phyloP scores from a whole-genome alignment of 495 filamentous ascomycete genomes.

The Aspergillus ostianus region DNA sequence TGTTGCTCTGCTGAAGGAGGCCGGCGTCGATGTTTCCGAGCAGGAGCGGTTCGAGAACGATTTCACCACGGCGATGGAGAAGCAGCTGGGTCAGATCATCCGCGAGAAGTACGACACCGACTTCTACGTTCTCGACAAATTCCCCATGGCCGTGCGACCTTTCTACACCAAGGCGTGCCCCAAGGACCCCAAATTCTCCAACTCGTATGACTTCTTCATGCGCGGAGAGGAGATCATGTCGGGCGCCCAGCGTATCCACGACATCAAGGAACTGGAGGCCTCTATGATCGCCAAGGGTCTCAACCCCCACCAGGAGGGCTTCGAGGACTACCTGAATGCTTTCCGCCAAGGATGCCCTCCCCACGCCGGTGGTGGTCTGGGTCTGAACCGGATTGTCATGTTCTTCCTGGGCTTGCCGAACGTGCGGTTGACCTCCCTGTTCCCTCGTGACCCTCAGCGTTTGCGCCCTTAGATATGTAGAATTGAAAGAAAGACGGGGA shows the following conservation, averaged over 20 bases:
- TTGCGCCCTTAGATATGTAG: slow-evolving; percentile 55
- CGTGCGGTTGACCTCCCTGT: slow-evolving; percentile 73
- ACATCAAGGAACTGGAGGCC: slow-evolving; percentile 64
- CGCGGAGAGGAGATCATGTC: slow-evolving; percentile 87
- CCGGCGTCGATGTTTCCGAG: slow-evolving; percentile 70
- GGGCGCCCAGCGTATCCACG: slow-evolving; percentile 83
- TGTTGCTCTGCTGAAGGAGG: slow-evolving; percentile 75
- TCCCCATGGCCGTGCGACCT: slow-evolving; percentile 78
- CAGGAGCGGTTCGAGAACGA: slow-evolving; percentile 75
- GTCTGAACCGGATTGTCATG: slow-evolving; percentile 84
- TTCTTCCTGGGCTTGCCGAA: slow-evolving; percentile 83
- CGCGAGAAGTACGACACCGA: slow-evolving; percentile 82
- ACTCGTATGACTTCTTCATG: slow-evolving; percentile 94
- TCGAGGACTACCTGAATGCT: slow-evolving; percentile 80
- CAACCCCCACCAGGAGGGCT: slow-evolving; percentile 68
- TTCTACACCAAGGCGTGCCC: slow-evolving; percentile 88
- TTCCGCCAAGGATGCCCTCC: slow-evolving; percentile 77
- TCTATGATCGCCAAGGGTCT: slow-evolving; percentile 71
- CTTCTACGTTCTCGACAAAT: slow-evolving; percentile 92
- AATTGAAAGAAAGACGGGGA: background rate
- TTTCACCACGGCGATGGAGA: slow-evolving; percentile 75
- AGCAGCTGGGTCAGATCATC: slow-evolving; percentile 82
- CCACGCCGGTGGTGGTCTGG: slow-evolving; percentile 85
- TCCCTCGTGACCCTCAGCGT: slow-evolving; percentile 83
- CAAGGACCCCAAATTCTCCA: slow-evolving; percentile 63